Conservation (phyloP, 108 stramenopile species). For the Conticribra weissflogii region DNA sequence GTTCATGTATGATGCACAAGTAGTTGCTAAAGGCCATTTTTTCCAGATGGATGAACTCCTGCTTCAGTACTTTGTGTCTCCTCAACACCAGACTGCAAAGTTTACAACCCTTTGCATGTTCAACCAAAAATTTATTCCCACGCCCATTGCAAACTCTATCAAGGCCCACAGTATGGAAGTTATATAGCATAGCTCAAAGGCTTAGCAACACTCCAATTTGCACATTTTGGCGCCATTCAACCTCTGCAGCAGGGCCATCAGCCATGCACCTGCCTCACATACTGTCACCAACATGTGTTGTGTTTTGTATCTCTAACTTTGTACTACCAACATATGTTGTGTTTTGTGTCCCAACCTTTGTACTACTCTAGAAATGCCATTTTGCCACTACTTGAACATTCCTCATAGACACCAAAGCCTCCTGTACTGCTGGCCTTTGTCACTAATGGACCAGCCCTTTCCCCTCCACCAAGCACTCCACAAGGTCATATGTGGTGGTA, state of each 20-base stretch:
- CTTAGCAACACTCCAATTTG: slow-evolving; percentile 21
- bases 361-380: too few relatives aligned
- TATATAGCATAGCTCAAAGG: slow-evolving; percentile 15
- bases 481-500: neutral
- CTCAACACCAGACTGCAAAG: slow-evolving; percentile 18
- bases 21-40: neutral
- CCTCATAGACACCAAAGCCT: neutral
- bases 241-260: neutral
- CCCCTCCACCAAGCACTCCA: neutral
- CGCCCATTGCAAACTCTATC: slow-evolving; percentile 18
- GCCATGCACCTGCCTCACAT: neutral
- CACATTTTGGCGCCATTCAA: slow-evolving; percentile 22
- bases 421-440: neutral
- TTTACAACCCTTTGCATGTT: slow-evolving; percentile 18
- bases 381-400: neutral
- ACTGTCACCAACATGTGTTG: too few relatives aligned
- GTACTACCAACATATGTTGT: neutral
- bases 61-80: slow-evolving; percentile 9
- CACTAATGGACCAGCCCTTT: neutral
- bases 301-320: neutral
- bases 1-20: neutral
- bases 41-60: neutral
- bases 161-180: neutral
- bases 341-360: neutral
- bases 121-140: slow-evolving; percentile 14